phyloP scores from a whole-genome alignment of 805 yeast genomes.

The Cyberlindnera euphorbiae region DNA sequence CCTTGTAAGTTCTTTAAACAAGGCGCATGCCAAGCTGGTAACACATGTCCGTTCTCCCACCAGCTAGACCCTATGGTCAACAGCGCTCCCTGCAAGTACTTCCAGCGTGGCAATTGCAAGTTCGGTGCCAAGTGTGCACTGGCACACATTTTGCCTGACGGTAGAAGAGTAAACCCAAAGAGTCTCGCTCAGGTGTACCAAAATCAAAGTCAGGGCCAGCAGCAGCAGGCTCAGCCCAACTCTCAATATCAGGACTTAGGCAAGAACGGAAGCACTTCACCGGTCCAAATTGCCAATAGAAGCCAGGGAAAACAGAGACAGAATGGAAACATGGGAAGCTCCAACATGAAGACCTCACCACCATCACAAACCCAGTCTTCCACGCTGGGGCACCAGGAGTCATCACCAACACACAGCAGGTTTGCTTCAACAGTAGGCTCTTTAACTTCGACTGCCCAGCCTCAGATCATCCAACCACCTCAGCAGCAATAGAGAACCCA shows the following conservation, averaged over 20 bases:
- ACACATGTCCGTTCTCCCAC: conserved; percentile 88
- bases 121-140: conserved; percentile 93
- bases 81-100: conserved; percentile 79
- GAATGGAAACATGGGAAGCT: conserved; percentile 4
- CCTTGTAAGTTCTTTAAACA: conserved; percentile 93
- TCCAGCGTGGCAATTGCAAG: conserved; percentile 94
- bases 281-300: too few species aligned
- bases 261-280: too few species aligned
- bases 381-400: too few species aligned
- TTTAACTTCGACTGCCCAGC: too few species aligned
- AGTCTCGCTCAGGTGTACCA: conserved; percentile 30
- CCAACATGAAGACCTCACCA: too few species aligned
- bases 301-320: too few species aligned
- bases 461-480: neutral
- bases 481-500: neutral
- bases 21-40: conserved; percentile 94
- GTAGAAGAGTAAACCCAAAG: conserved; percentile 66
- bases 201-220: conserved; percentile 13
- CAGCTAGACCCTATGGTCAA: conserved; percentile 45
- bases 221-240: conserved; percentile 1
- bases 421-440: neutral
- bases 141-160: conserved; percentile 87
- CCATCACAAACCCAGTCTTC: too few species aligned
- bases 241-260: too few species aligned
- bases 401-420: too few species aligned